These are phyloP conservation scores for Albatrellus ellisii DNA, from an alignment of 768 basidiomycete species.

Conservation along the genomic window DNA sequence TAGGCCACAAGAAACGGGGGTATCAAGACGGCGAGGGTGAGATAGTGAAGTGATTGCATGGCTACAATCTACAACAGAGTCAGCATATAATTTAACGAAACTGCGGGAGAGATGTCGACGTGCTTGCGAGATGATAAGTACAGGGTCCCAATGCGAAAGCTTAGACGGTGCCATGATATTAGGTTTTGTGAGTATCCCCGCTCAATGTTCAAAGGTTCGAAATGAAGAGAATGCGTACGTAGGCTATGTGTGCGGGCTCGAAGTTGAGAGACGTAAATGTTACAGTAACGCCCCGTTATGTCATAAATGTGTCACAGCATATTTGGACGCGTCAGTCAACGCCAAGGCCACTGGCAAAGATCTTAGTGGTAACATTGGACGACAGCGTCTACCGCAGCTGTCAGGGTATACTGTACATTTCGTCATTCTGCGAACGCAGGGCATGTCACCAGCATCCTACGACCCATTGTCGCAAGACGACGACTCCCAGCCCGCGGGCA, in stretches of 20 bases:
- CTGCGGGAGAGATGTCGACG: conserved; percentile 14
- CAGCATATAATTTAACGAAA: too few species aligned
- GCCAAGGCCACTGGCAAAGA: too few species aligned
- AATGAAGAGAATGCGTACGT: neutral
- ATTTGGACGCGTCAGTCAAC: neutral
- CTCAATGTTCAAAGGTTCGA: neutral
- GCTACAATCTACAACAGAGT: conserved; percentile 61
- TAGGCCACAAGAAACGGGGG: conserved; percentile 70
- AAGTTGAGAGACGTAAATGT: neutral
- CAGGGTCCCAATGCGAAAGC: conserved; percentile 70
- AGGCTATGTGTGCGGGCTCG: neutral
- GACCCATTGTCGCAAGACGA: conserved; percentile 13
- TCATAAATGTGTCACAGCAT: neutral
- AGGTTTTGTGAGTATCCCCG: neutral
- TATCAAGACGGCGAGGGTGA: conserved; percentile 70
- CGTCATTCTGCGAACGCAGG: too few species aligned
- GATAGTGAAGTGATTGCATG: conserved; percentile 87
- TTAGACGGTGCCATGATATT: conserved; percentile 25
- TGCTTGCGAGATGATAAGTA: conserved; percentile 79
- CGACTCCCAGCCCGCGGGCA: conserved; percentile 1
- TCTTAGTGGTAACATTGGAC: too few species aligned
- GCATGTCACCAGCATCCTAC: conserved; percentile 9
- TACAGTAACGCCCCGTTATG: neutral
- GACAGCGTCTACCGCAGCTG: too few species aligned
- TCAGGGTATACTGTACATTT: too few species aligned